A percentile compares a stretch with the other conserved stretches of the same genome.
Evolutionary conservation across 352 stramenopile species (phyloP).

Genomic region (Globisporangium cystogenes): DNA sequence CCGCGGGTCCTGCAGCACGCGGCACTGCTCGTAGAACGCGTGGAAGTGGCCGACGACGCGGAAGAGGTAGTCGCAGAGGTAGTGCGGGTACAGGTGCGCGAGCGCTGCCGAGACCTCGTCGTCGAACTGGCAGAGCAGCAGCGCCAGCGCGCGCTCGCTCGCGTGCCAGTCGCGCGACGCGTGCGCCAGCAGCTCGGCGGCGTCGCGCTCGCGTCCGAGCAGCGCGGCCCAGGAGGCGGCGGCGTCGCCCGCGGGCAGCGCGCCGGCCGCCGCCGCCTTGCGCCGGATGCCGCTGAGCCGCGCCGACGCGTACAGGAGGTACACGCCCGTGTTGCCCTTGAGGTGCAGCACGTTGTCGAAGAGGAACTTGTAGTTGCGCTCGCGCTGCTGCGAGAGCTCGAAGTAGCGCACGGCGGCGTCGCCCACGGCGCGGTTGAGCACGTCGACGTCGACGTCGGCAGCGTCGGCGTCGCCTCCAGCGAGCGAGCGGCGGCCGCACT

Average conservation of each 20-base stretch:
- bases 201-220: slow-evolving; percentile 15
- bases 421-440: slow-evolving; percentile 51
- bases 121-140: slow-evolving; percentile 75
- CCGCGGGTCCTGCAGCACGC: slow-evolving; percentile 53
- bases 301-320: slow-evolving; percentile 77
- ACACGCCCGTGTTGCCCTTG: slow-evolving; percentile 82
- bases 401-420: slow-evolving; percentile 82
- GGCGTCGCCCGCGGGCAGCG: slow-evolving; percentile 15
- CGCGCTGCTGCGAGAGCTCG: slow-evolving; percentile 75
- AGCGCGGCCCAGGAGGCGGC: slow-evolving; percentile 9
- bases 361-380: slow-evolving; percentile 84
- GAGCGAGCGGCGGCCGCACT: slow-evolving; percentile 61
- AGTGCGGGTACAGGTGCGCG: slow-evolving; percentile 63
- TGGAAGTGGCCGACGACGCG: slow-evolving; percentile 75
- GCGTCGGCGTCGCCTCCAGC: slow-evolving; percentile 17
- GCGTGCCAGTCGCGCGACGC: slow-evolving; percentile 57
- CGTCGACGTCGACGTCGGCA: slow-evolving; percentile 17
- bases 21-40: slow-evolving; percentile 78
- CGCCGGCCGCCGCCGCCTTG: slow-evolving; percentile 26
- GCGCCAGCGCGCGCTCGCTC: slow-evolving; percentile 57
- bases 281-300: slow-evolving; percentile 70
- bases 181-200: slow-evolving; percentile 26
- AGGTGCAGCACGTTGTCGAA: slow-evolving; percentile 78
- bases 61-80: slow-evolving; percentile 82
- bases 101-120: slow-evolving; percentile 57